Conservation (phyloP, 352 stramenopile genomes). For the Albugo laibachii region DNA sequence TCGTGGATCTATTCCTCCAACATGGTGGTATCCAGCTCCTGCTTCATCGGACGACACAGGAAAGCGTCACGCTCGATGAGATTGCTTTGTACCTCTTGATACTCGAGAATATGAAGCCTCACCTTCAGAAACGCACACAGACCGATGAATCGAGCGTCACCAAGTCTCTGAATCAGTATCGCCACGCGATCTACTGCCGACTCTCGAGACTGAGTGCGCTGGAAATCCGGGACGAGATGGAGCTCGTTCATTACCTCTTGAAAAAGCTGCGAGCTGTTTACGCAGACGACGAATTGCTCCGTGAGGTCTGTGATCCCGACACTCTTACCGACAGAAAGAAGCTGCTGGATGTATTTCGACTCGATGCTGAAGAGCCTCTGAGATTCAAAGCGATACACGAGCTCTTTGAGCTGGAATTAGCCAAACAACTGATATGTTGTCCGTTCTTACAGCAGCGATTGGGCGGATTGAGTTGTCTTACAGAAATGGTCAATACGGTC, state of each 20-base stretch:
- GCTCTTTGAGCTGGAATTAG: constrained; percentile 65
- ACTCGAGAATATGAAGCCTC: constrained; percentile 54
- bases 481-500: constrained; percentile 10
- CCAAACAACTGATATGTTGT: constrained; percentile 74
- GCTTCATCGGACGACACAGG: constrained; percentile 26
- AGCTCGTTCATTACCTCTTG: constrained; percentile 55
- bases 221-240: constrained; percentile 65
- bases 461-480: constrained; percentile 44
- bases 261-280: constrained; percentile 47
- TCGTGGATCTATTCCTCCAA: constrained; percentile 71
- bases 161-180: constrained; percentile 3
- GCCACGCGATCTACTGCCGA: no score
- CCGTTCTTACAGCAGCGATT: constrained; percentile 58
- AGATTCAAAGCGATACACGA: constrained; percentile 14
- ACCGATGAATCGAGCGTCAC: constrained; percentile 6
- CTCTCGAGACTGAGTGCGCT: no score
- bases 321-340: neutral
- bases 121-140: constrained; percentile 35
- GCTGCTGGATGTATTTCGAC: constrained; percentile 9
- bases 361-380: neutral
- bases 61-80: constrained; percentile 28
- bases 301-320: constrained; percentile 4
- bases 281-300: constrained; percentile 33
- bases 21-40: constrained; percentile 55
- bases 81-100: constrained; percentile 47